A percentile compares a stretch with the other conserved stretches of the same genome.
Evolutionary conservation across 495 filamentous ascomycete species (phyloP).

Genomic region (Tuber magnatum): DNA sequence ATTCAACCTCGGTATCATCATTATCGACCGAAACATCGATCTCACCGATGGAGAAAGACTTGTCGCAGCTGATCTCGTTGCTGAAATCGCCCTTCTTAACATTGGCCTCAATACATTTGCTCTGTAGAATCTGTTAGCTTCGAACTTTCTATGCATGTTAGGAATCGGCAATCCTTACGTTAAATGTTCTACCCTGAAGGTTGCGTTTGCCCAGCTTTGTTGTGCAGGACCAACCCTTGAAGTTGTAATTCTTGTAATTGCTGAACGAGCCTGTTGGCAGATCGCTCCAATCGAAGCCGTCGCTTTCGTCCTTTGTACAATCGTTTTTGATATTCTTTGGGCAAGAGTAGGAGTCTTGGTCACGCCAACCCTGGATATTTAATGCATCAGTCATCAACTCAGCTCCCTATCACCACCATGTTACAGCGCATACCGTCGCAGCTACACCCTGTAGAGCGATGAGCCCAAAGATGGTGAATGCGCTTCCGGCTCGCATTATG

Average conservation of each 20-base stretch:
- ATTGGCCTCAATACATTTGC: conserved; percentile 60
- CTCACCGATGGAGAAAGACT: conserved; percentile 65
- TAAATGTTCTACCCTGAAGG: conserved; percentile 46
- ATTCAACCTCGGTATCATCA: conserved; percentile 63
- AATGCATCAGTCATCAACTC: background rate
- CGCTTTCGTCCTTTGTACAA: conserved; percentile 58
- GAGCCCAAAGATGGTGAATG: conserved; percentile 29
- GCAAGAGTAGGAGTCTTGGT: conserved; percentile 55
- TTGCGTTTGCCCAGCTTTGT: conserved; percentile 51
- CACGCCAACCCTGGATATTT: conserved; percentile 47
- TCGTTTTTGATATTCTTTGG: conserved; percentile 70
- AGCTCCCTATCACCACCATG: background rate
- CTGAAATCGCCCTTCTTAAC: conserved; percentile 44
- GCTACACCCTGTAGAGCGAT: conserved; percentile 24
- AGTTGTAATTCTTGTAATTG: conserved; percentile 63
- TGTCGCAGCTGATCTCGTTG: conserved; percentile 47
- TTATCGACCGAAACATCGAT: conserved; percentile 65
- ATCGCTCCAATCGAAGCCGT: conserved; percentile 64
- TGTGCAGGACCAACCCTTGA: conserved; percentile 62
- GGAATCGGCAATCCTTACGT: conserved; percentile 22
- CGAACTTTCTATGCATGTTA: background rate
- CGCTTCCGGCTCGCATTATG: conserved; percentile 35
- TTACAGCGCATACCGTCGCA: conserved; percentile 18
- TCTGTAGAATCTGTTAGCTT: conserved; percentile 38
- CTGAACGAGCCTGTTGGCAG: conserved; percentile 57